Conservation (phyloP, 202 grass and related monocot species). For the Hordeum pubiflorum region DNA sequence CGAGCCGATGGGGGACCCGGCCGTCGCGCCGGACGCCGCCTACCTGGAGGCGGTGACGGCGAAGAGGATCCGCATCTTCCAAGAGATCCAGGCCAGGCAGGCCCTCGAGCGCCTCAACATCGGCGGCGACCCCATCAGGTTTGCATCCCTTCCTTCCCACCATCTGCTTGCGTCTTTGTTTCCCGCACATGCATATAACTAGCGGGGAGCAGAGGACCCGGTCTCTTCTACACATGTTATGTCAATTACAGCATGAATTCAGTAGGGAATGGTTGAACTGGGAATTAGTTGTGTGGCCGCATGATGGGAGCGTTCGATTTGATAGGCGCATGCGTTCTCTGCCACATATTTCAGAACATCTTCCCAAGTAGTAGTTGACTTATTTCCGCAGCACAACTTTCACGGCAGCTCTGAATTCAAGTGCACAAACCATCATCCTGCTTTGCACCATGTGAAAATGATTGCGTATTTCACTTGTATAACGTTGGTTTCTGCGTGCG, state of each 20-base stretch:
- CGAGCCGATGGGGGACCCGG: slow-evolving; percentile 43
- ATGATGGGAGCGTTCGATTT: background rate
- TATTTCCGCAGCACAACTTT: background rate
- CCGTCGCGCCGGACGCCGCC: slow-evolving; percentile 32
- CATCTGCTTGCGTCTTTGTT: background rate
- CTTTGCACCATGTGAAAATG: background rate
- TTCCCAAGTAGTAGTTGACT: background rate
- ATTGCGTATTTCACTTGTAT: background rate
- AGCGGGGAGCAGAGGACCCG: background rate
- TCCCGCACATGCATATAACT: background rate
- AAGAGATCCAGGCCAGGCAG: slow-evolving; percentile 58
- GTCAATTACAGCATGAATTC: background rate
- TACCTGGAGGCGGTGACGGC: slow-evolving; percentile 60
- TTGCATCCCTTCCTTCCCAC: background rate
- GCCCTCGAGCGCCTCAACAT: slow-evolving; percentile 51
- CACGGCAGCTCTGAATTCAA: background rate
- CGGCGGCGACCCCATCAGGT: slow-evolving; percentile 73
- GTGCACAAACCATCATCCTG: background rate
- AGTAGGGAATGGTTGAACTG: background rate
- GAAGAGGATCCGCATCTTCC: slow-evolving; percentile 59
- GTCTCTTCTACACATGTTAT: too few species aligned
- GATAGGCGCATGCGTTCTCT: background rate
- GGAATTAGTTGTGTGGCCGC: background rate
- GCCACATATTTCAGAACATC: background rate
- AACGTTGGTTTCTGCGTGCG: background rate